These are phyloP conservation scores for Uronychia setigera DNA, from an alignment of 73 alveolate species.

Conservation along the genomic window DNA sequence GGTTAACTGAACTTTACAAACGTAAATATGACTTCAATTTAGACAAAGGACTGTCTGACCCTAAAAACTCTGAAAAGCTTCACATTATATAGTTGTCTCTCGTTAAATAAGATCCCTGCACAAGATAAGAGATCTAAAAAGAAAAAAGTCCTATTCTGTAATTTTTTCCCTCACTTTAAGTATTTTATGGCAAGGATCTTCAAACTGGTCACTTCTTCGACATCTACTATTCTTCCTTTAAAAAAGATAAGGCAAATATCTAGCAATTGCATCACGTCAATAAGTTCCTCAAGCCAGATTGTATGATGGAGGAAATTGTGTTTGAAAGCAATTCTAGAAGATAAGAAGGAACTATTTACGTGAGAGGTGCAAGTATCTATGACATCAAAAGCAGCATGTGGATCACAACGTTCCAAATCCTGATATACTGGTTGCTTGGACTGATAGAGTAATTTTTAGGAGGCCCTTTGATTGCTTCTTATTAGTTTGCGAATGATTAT, in stretches of 20 bases:
- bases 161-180: not conserved
- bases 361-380: not conserved
- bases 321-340: not conserved
- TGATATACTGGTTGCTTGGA: not conserved
- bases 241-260: not conserved
- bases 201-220: not conserved
- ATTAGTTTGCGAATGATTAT: not conserved
- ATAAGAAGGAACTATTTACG: not conserved
- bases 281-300: not conserved
- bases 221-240: not conserved
- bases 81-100: not conserved
- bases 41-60: not conserved
- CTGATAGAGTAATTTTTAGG: not conserved
- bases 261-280: not conserved
- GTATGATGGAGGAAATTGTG: not conserved
- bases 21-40: not conserved
- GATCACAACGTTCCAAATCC: not conserved
- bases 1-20: not conserved
- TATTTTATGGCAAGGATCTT: no score
- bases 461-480: not conserved
- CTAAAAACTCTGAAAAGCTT: not conserved
- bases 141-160: not conserved
- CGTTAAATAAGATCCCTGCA: not conserved
- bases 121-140: not conserved
- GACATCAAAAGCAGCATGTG: not conserved